Percentiles rank a stretch among this genome's conserved stretches.
phyloP scores from a whole-genome alignment of 2,329 filamentous ascomycete species.

The Alternaria sp. region DNA sequence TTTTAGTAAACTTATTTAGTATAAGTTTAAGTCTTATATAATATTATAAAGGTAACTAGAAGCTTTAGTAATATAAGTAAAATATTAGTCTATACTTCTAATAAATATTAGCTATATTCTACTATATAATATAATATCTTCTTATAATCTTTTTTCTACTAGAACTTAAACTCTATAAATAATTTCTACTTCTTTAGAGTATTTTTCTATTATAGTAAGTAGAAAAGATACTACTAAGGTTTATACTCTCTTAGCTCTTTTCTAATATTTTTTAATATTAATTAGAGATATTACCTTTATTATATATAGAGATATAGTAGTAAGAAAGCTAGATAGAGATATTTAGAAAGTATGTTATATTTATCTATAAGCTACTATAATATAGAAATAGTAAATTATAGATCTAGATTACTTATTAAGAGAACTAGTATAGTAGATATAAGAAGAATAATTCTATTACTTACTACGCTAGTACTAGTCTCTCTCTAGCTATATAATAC shows the following conservation, averaged over 20 bases:
- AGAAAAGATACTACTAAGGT: constrained; percentile 8
- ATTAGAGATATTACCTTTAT: neutral
- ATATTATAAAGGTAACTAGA: constrained; percentile 6
- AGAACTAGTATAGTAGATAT: neutral
- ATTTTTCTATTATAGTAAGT: constrained; percentile 6
- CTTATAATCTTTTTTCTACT: constrained; percentile 6
- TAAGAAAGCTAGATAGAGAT: neutral
- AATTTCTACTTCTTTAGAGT: constrained; percentile 7
- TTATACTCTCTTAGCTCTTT: constrained; percentile 1
- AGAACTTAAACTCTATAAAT: constrained; percentile 8
- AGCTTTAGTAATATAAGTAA: constrained; percentile 10
- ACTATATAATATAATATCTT: constrained; percentile 6
- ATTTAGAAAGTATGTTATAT: neutral
- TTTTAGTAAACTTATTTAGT: neutral
- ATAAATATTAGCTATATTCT: constrained; percentile 8
- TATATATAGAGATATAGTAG: neutral
- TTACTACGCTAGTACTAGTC: neutral
- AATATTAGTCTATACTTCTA: constrained; percentile 9
- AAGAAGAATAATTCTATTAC: neutral
- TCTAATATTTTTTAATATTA: neutral
- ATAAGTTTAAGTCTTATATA: constrained; percentile 3
- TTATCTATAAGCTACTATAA: neutral
- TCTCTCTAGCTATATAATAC: constrained; percentile 2
- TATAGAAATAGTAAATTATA: neutral
- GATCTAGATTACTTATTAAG: neutral